Conservation (phyloP, 192 early-diverging fungal genomes). For the Entomortierella lignicola region DNA sequence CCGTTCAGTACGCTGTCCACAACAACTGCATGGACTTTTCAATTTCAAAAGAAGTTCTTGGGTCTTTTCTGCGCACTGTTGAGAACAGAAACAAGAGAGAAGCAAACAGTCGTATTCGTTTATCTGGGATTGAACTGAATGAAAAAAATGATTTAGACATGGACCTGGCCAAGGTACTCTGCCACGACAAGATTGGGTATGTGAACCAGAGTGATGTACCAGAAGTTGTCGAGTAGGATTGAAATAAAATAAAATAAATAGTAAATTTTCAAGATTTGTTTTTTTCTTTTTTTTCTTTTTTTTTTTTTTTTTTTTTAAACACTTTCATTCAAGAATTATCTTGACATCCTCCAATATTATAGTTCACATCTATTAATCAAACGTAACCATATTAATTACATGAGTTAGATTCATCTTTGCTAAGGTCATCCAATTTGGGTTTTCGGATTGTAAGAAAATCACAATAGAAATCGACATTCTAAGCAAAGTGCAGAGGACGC, state of each 20-base stretch:
- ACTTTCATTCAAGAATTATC: no score
- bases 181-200: conserved; percentile 32
- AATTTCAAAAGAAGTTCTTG: conserved; percentile 36
- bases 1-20: conserved; percentile 41
- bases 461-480: no score
- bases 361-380: no score
- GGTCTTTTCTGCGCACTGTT: conserved; percentile 22
- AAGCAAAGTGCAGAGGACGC: conserved; percentile 1
- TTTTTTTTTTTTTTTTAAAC: no score
- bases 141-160: background rate
- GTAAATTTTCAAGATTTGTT: background rate
- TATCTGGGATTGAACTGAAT: no score
- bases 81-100: background rate
- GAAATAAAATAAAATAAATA: conserved; percentile 6
- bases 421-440: no score
- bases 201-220: conserved; percentile 45
- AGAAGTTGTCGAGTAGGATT: conserved; percentile 40
- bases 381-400: no score
- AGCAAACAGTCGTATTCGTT: no score
- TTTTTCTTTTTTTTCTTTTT: no score
- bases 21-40: conserved; percentile 46
- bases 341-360: no score
- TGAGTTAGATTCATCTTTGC: no score
- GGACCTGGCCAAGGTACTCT: conserved; percentile 29
- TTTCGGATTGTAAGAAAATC: no score